A percentile compares a stretch with the other conserved stretches of the same genome.
Evolutionary conservation across 441 rosid species (phyloP).

Genomic region (Bocquillonia castaneifolia): DNA sequence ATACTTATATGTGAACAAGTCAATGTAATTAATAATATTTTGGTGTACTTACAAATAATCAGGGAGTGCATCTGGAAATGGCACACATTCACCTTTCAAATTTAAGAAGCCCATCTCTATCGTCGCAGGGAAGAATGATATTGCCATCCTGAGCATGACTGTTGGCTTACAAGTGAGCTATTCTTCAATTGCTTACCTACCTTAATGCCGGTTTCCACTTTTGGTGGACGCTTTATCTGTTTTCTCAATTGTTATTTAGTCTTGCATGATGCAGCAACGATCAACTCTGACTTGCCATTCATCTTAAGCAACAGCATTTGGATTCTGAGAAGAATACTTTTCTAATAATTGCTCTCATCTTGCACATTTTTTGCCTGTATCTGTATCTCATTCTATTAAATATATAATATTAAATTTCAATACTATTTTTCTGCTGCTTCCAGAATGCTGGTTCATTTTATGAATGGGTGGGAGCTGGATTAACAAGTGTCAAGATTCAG

Average conservation of each 20-base stretch:
- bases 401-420: neutral
- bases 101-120: conserved; percentile 58
- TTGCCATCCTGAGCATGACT: conserved; percentile 76
- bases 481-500: conserved; percentile 63
- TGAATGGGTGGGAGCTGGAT: conserved; percentile 79
- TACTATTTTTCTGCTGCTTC: conserved; percentile 20
- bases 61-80: conserved; percentile 85
- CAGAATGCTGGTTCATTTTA: conserved; percentile 89
- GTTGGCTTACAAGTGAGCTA: conserved; percentile 78
- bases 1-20: conserved; percentile 7
- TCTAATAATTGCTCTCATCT: neutral
- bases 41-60: conserved; percentile 20
- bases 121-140: conserved; percentile 69
- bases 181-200: conserved; percentile 1
- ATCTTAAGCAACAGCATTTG: neutral
- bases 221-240: neutral
- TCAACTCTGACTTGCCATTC: neutral
- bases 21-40: conserved; percentile 9
- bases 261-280: neutral
- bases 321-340: neutral
- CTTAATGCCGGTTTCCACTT: neutral
- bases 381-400: conserved; percentile 3
- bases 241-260: neutral
- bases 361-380: neutral
- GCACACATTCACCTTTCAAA: conserved; percentile 54